Evolutionary conservation across 2,329 filamentous ascomycete species (phyloP).

Genomic region (Coniella lustricola): DNA sequence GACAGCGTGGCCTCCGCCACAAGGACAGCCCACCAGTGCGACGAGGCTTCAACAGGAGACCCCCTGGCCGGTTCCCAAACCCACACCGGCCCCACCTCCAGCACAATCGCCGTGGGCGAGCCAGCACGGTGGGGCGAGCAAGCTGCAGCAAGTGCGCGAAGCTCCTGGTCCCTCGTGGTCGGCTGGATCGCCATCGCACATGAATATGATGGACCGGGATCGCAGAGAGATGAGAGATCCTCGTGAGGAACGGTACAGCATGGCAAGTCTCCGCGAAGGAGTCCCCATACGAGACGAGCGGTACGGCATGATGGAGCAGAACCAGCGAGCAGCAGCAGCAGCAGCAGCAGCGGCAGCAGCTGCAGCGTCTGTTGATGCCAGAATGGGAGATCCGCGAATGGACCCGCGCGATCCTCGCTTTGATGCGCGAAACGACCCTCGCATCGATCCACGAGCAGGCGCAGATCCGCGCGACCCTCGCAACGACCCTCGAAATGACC

Average conservation of each 20-base stretch:
- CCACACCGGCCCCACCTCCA: conserved; percentile 26
- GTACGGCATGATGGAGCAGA: conserved; percentile 9
- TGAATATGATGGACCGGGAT: conserved; percentile 17
- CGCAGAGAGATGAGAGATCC: conserved; percentile 7
- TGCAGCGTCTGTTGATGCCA: not conserved
- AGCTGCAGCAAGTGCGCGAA: conserved; percentile 27
- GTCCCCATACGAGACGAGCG: conserved; percentile 11
- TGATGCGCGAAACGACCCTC: not conserved
- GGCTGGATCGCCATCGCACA: conserved; percentile 20
- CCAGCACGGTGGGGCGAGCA: conserved; percentile 30
- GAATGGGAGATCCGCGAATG: conserved; percentile 14
- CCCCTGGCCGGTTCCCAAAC: conserved; percentile 29
- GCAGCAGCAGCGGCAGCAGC: not conserved
- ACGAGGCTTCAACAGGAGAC: conserved; percentile 23
- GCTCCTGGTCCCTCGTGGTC: conserved; percentile 30
- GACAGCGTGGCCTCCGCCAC: conserved; percentile 26
- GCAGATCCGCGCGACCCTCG: no score
- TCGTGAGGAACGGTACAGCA: conserved; percentile 11
- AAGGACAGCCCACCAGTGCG: conserved; percentile 19
- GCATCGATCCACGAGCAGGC: not conserved
- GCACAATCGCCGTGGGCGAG: conserved; percentile 32
- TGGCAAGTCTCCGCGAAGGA: conserved; percentile 7
- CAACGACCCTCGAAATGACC: not conserved
- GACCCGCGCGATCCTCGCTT: conserved; percentile 11
- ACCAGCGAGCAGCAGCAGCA: conserved; percentile 5